phyloP scores from a whole-genome alignment of 192 early-diverging fungal species.

The Rhizophagus prolifer region DNA sequence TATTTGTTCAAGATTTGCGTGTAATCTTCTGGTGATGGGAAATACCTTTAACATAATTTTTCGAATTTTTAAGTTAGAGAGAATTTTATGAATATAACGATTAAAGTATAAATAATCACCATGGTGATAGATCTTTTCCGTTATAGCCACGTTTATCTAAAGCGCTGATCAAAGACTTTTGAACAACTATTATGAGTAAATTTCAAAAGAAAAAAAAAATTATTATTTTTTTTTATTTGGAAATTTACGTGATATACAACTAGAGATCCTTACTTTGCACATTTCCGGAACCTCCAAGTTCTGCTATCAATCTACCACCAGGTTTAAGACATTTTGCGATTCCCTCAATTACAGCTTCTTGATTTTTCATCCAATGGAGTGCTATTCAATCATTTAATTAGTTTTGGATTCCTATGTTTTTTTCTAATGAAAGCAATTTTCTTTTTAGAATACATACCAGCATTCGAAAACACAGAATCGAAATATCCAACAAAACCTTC shows the following conservation, averaged over 20 bases:
- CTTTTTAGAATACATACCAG: constrained; percentile 42
- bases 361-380: constrained; percentile 73
- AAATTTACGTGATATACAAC: not conserved
- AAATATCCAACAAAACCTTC: constrained; percentile 47
- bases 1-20: constrained; percentile 45
- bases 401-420: not conserved
- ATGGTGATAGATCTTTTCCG: constrained; percentile 38
- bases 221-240: not conserved
- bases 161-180: constrained; percentile 39
- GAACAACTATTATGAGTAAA: constrained; percentile 21
- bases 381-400: constrained; percentile 39
- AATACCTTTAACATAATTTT: constrained; percentile 40
- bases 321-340: constrained; percentile 52
- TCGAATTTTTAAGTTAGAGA: not conserved
- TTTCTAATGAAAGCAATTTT: not conserved
- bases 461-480: constrained; percentile 71
- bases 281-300: constrained; percentile 57
- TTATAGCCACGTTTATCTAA: constrained; percentile 47
- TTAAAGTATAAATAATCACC: constrained; percentile 25
- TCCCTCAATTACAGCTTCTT: constrained; percentile 56
- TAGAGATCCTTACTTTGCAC: constrained; percentile 9
- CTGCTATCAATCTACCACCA: constrained; percentile 59
- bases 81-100: not conserved
- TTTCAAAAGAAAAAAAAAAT: not conserved
- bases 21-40: constrained; percentile 51